phyloP scores from a whole-genome alignment of 2,329 filamentous ascomycete genomes.

The Dactylonectria estremocensis region DNA sequence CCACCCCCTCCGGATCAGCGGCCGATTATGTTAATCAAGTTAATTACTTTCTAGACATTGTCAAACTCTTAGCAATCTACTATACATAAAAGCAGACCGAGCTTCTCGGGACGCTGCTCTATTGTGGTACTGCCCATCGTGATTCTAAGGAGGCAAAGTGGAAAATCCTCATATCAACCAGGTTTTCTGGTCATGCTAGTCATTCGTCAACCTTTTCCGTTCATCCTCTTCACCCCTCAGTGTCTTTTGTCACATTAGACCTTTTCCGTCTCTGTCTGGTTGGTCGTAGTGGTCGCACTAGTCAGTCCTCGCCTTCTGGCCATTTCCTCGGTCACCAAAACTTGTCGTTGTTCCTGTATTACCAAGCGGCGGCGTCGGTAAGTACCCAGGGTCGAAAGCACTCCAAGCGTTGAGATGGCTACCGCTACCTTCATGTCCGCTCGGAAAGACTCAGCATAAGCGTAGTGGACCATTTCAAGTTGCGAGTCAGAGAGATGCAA shows the following conservation, averaged over 20 bases:
- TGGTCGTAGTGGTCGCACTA: neutral
- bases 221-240: neutral
- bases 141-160: neutral
- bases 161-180: neutral
- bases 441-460: conserved; percentile 62
- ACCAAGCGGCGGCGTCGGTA: conserved; percentile 51
- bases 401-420: conserved; percentile 57
- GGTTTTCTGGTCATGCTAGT: neutral
- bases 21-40: neutral
- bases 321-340: conserved; percentile 35
- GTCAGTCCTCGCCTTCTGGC: conserved; percentile 34
- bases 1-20: conserved; percentile 21
- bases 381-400: conserved; percentile 58
- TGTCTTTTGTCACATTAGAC: neutral
- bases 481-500: conserved; percentile 48
- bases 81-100: neutral
- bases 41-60: neutral
- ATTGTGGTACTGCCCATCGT: neutral
- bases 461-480: conserved; percentile 52
- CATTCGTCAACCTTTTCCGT: neutral
- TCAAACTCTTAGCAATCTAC: neutral
- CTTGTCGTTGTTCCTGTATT: conserved; percentile 41
- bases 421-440: conserved; percentile 64
- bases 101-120: neutral
- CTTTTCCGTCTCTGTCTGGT: neutral